phyloP scores from a whole-genome alignment of 2,329 filamentous ascomycete species.

The Sphaerostilbella broomeana region DNA sequence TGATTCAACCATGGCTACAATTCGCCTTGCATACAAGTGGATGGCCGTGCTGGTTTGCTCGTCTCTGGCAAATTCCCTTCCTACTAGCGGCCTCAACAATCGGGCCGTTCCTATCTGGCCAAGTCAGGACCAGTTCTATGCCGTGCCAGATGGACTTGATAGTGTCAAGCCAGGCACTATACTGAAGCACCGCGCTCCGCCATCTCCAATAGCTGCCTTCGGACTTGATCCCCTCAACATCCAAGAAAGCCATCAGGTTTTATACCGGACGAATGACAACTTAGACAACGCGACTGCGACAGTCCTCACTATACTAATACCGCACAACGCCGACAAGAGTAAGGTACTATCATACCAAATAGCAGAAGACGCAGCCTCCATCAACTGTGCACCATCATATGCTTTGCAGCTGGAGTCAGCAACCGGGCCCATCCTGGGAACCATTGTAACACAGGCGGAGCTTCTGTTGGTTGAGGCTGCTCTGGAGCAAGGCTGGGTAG shows the following conservation, averaged over 20 bases:
- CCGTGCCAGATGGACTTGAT: slow-evolving; percentile 10
- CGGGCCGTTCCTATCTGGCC: no score
- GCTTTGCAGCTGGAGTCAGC: slow-evolving; percentile 15
- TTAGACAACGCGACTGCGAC: slow-evolving; percentile 28
- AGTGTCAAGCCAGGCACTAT: slow-evolving; percentile 11
- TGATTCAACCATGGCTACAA: no score
- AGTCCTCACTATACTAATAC: slow-evolving; percentile 33
- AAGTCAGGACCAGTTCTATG: slow-evolving; percentile 16
- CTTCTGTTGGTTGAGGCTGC: slow-evolving; percentile 19
- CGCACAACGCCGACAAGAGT: slow-evolving; percentile 22
- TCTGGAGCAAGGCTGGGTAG: slow-evolving; percentile 40
- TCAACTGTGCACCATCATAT: slow-evolving; percentile 27
- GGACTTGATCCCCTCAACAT: slow-evolving; percentile 16
- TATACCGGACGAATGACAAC: slow-evolving; percentile 35
- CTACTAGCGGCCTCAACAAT: no score
- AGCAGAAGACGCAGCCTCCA: slow-evolving; percentile 32
- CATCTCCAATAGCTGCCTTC: slow-evolving; percentile 11
- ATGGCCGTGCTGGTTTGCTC: no score
- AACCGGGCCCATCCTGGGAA: slow-evolving; percentile 29
- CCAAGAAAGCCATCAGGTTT: slow-evolving; percentile 25
- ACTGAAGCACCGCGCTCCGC: slow-evolving; percentile 12
- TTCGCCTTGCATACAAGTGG: no score
- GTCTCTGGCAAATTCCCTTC: no score
- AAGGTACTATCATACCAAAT: slow-evolving; percentile 37
- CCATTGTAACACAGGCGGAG: slow-evolving; percentile 21